Conservation (phyloP, 257 asterid species). For the Ajuga chamaepitys region DNA sequence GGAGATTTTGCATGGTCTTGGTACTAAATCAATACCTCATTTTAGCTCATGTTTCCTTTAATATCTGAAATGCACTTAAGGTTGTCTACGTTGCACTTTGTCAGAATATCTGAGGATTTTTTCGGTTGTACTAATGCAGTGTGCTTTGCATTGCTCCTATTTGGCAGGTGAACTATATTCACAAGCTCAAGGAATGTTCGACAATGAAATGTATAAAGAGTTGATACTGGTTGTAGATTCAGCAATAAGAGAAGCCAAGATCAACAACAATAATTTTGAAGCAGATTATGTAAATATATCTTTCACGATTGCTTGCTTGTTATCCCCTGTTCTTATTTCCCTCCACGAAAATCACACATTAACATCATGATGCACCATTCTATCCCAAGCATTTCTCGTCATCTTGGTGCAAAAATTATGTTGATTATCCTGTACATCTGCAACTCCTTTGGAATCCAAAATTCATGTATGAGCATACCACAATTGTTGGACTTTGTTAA, state of each 20-base stretch:
- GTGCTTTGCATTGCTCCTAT: conserved; percentile 14
- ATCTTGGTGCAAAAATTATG: neutral
- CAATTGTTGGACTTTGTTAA: conserved; percentile 11
- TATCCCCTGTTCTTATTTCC: neutral
- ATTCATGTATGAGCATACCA: neutral
- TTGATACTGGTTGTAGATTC: conserved; percentile 63
- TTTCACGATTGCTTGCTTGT: conserved; percentile 12
- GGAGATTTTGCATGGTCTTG: conserved; percentile 89
- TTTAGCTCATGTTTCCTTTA: neutral
- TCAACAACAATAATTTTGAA: conserved; percentile 56
- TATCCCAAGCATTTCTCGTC: neutral
- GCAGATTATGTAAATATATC: conserved; percentile 73
- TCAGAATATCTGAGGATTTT: neutral
- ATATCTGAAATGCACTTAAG: neutral
- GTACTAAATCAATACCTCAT: conserved; percentile 37
- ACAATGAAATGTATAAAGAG: conserved; percentile 57
- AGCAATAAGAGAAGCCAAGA: conserved; percentile 58
- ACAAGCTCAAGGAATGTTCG: conserved; percentile 80
- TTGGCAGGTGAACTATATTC: conserved; percentile 85
- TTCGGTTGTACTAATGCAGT: conserved; percentile 4
- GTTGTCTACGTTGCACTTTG: conserved; percentile 1
- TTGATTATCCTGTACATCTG: neutral
- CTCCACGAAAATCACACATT: neutral
- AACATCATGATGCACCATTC: conserved; percentile 2
- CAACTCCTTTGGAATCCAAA: conserved; percentile 2